A percentile compares a stretch with the other conserved stretches of the same genome.
phyloP scores from a whole-genome alignment of 1,284 basidiomycete genomes.

The Melanopsichium pennsylvanicum region DNA sequence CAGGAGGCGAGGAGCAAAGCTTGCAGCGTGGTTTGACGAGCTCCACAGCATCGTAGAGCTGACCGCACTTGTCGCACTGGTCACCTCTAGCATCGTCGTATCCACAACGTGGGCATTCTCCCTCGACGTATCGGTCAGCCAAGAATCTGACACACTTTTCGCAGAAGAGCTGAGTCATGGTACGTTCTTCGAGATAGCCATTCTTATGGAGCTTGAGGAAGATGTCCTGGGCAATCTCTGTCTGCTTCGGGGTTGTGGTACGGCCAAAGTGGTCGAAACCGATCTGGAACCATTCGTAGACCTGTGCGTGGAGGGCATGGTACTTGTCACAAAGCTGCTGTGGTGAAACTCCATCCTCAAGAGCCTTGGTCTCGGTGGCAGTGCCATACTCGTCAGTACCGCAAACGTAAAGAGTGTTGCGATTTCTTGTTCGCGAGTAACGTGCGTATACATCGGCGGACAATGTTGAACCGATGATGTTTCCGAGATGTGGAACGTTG shows the following conservation, averaged over 20 bases:
- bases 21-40: constrained; percentile 95
- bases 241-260: constrained; percentile 89
- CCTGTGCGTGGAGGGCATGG: constrained; percentile 84
- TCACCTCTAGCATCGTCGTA: constrained; percentile 88
- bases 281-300: constrained; percentile 91
- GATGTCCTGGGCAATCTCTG: constrained; percentile 70
- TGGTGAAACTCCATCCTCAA: constrained; percentile 90
- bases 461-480: constrained; percentile 95
- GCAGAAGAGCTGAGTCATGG: constrained; percentile 64
- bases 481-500: constrained; percentile 98
- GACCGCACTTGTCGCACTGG: constrained; percentile 93
- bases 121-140: constrained; percentile 65
- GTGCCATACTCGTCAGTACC: constrained; percentile 99
- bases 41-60: constrained; percentile 87
- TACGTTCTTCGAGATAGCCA: constrained; percentile 61
- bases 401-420: constrained; percentile 78
- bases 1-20: constrained; percentile 79
- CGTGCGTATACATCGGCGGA: constrained; percentile 97
- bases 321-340: constrained; percentile 93
- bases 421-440: constrained; percentile 72
- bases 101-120: constrained; percentile 62
- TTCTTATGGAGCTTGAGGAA: constrained; percentile 63
- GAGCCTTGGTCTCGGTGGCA: constrained; percentile 94
- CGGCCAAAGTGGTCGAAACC: constrained; percentile 97
- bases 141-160: constrained; percentile 59